phyloP scores from a whole-genome alignment of 257 asterid genomes.

The Solanum tacnaense region DNA sequence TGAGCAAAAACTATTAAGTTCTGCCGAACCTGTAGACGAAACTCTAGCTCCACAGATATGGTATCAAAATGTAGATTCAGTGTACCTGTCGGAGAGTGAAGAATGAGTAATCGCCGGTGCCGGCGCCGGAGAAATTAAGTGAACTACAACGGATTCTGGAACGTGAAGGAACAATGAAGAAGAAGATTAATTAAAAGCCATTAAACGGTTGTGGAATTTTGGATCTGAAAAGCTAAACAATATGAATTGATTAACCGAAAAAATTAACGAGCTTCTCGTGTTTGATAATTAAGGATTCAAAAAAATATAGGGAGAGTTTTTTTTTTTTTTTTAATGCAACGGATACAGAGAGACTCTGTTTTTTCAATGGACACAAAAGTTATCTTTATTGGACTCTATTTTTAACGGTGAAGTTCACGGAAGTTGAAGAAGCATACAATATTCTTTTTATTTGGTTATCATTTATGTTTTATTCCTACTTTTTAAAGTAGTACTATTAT shows the following conservation, averaged over 20 bases:
- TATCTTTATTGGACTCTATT: slow-evolving; percentile 19
- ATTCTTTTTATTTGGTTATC: background rate
- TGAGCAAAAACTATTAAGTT: background rate
- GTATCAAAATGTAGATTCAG: background rate
- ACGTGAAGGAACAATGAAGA: background rate
- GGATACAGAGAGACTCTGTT: background rate
- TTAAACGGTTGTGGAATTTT: background rate
- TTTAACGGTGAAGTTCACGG: background rate
- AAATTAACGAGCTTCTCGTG: slow-evolving; percentile 45
- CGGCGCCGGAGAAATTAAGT: background rate
- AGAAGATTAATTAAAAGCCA: background rate
- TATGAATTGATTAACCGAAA: background rate
- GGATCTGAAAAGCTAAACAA: slow-evolving; percentile 21
- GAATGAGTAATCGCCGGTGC: background rate
- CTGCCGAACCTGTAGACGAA: background rate
- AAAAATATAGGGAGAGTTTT: slow-evolving; percentile 3
- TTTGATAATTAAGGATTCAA: slow-evolving; percentile 12
- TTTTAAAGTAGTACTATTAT: background rate
- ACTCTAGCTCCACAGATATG: background rate
- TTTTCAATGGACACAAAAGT: background rate
- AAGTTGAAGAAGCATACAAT: background rate
- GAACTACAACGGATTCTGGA: background rate
- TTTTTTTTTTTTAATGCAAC: slow-evolving; percentile 33
- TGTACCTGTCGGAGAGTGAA: background rate
- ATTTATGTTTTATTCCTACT: background rate